Evolutionary conservation across 75 land plant genomes (phyloP).

Genomic region (Sequoia sempervirens): DNA sequence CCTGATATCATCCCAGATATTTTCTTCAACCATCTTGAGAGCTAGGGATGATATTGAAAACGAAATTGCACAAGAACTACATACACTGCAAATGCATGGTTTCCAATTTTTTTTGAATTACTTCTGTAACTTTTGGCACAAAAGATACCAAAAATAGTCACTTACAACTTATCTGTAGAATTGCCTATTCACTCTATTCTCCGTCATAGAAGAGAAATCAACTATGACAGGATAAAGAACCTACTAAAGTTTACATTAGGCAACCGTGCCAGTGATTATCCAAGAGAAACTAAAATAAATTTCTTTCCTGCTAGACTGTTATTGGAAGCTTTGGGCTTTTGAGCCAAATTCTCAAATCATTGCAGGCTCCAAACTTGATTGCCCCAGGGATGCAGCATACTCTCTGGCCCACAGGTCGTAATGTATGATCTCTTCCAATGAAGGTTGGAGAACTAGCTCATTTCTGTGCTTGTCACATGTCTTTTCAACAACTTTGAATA

Average conservation of each 20-base stretch:
- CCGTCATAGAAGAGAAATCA: not conserved
- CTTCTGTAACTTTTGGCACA: not conserved
- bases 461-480: slow-evolving; percentile 76
- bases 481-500: slow-evolving; percentile 80
- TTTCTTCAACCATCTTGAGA: not conserved
- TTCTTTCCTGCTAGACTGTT: not conserved
- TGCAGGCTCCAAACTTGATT: slow-evolving; percentile 28
- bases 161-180: not conserved
- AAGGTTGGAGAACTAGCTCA: slow-evolving; percentile 63
- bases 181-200: not conserved
- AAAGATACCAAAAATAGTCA: not conserved
- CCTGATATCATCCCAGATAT: too few species aligned
- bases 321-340: not conserved
- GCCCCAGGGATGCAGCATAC: slow-evolving; percentile 48
- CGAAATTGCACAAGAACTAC: not conserved
- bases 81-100: not conserved
- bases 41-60: not conserved
- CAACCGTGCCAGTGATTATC: not conserved
- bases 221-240: not conserved
- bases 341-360: slow-evolving; percentile 20
- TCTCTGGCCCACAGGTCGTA: slow-evolving; percentile 89
- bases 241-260: not conserved
- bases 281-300: not conserved
- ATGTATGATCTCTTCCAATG: slow-evolving; percentile 83
- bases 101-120: not conserved